Percentiles rank a stretch among this genome's conserved stretches.
These are phyloP conservation scores for Paramecium sonneborni DNA, from an alignment of 73 alveolate genomes.

Conservation along the genomic window DNA sequence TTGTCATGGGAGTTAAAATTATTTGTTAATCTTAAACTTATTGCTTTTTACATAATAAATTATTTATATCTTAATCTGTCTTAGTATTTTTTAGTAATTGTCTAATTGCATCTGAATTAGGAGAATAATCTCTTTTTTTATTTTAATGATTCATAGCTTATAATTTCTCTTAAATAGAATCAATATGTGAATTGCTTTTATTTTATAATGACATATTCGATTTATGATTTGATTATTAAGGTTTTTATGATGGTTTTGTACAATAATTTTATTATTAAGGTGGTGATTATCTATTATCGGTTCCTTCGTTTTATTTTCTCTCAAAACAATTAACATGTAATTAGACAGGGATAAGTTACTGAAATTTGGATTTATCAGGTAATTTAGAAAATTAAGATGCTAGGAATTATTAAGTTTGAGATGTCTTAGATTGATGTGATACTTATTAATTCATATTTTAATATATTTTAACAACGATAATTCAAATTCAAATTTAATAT, in stretches of 20 bases:
- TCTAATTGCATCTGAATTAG: slow-evolving; percentile 25
- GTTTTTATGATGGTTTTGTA: slow-evolving; percentile 44
- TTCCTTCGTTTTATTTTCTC: neutral
- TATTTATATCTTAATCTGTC: neutral
- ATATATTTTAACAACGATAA: slow-evolving; percentile 39
- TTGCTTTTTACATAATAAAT: neutral
- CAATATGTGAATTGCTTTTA: slow-evolving; percentile 11
- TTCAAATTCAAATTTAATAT: slow-evolving; percentile 45
- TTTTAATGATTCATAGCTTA: neutral
- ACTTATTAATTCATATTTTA: neutral
- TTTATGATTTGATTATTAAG: slow-evolving; percentile 26
- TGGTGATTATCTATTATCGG: neutral
- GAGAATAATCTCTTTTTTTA: slow-evolving; percentile 53
- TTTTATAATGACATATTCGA: slow-evolving; percentile 39
- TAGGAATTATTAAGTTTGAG: neutral
- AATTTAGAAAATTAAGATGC: neutral
- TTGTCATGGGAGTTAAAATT: neutral
- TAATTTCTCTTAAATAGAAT: neutral
- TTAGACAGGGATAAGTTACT: slow-evolving; percentile 21
- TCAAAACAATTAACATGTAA: slow-evolving; percentile 10
- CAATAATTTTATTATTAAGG: neutral
- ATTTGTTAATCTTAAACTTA: neutral
- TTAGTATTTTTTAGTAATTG: neutral
- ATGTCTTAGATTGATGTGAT: slow-evolving; percentile 2
- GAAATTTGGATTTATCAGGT: neutral